These are phyloP conservation scores for Coemansia sp. DNA, from an alignment of 371 early-diverging fungal species.

Conservation along the genomic window DNA sequence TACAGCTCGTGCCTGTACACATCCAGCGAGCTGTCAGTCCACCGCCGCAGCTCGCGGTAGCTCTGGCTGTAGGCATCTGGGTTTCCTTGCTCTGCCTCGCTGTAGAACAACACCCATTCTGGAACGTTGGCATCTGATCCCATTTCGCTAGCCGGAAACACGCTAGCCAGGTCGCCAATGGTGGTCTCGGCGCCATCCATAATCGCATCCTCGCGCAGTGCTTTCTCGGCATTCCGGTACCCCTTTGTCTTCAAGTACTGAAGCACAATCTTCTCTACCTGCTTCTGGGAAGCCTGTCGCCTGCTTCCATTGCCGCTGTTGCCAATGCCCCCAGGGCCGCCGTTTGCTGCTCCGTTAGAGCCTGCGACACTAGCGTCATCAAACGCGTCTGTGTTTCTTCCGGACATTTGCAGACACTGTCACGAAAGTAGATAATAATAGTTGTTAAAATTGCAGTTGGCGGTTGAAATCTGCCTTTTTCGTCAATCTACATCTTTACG, in stretches of 20 bases:
- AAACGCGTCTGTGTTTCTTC: slow-evolving; percentile 3
- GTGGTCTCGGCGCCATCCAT: slow-evolving; percentile 54
- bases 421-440: background rate
- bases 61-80: slow-evolving; percentile 73
- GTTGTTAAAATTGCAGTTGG: background rate
- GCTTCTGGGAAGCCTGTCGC: slow-evolving; percentile 41
- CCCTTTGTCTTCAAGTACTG: slow-evolving; percentile 61
- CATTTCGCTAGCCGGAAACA: slow-evolving; percentile 49
- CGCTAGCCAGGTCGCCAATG: slow-evolving; percentile 50
- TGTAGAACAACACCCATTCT: slow-evolving; percentile 64
- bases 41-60: slow-evolving; percentile 79
- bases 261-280: slow-evolving; percentile 58
- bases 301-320: background rate
- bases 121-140: slow-evolving; percentile 55
- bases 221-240: slow-evolving; percentile 55
- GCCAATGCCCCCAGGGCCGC: background rate
- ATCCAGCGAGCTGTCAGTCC: slow-evolving; percentile 96
- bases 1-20: slow-evolving; percentile 88
- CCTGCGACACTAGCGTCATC: slow-evolving; percentile 10
- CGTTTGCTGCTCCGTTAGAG: background rate
- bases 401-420: background rate
- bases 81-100: slow-evolving; percentile 72
- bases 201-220: slow-evolving; percentile 52
- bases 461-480: background rate
- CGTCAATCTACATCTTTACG: background rate